Evolutionary conservation across 495 filamentous ascomycete species (phyloP), one percentile per base, ranked within the genome.

Genomic region (Coniosporium apollinis): DNA sequence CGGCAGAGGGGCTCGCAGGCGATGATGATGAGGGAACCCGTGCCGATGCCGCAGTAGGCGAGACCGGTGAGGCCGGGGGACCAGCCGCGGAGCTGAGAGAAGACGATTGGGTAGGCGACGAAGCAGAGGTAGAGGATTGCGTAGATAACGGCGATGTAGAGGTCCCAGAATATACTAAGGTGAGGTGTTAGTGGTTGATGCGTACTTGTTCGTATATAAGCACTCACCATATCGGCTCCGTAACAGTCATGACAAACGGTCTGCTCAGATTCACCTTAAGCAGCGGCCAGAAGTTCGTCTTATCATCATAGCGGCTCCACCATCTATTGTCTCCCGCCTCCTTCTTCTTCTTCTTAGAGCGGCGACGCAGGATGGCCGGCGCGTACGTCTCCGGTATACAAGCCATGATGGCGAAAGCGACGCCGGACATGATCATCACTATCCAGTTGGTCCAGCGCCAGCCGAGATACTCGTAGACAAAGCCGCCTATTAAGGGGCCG

Each of bases 391-490:
- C 84, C 34, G 67, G 67, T 36, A 80, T 57, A 26, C 69, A 52
- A 11, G 58, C 41, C 29, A 76, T 62, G 36, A 68, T 47, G 17
- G 64, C 13, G 18, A 69, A 61, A 1, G 69, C 68, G 0, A 68
- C 60, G 2, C 71, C 76, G 0, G 66, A 60, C 2, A 77, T 54
- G 20, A 87, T 84, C 34, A 91, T 52, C 5, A 78, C 70, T 13
- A 92, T 56, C 81, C 84, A 92, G 50, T 79, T 80, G n/a, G 72
- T 76, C 81, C 81, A 91, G 19, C 80, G 56, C 84, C 84, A 93
- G 6, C 82, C 82, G 17, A 85, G 64, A 45, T 79, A 75, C 54
- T 82, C 64, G 39, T 60, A 77, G 3, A 80, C 68, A 45, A 85
- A 84, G 0, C 82, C 82, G 19, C 79, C 82, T 36, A 86, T 72